Evolutionary conservation across 257 asterid genomes (phyloP), one percentile per base, ranked within the genome.

Genomic region (Gynochthodes officinalis): DNA sequence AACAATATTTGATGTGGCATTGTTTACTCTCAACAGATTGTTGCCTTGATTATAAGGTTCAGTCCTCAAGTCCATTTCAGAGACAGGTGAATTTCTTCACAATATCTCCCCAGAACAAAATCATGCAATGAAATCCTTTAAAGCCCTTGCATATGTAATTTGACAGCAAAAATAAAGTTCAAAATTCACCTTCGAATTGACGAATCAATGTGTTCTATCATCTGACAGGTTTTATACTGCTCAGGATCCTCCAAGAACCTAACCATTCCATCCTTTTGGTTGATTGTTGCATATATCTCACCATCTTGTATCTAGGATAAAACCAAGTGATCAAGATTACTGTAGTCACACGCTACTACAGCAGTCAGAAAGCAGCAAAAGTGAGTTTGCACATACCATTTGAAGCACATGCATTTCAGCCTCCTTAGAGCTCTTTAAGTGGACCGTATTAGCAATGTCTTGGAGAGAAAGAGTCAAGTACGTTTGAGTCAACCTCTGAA

Each of bases 201-300:
- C 55, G 88, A 87, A 85, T 95, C 98, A 0, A 95, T 80, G 73
- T 73, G 89, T 74, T 92, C 99, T 83, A 95, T 95, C 99, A 95
- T 92, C 79, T 81, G 94, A 75, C 94, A 95, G 69, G 92, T 78
- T 85, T 90, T 95, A 77, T 95, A 92, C 70, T 92, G 98, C 82
- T 95, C 99, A 2, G 98, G 98, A 72, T 95, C 99, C 86, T 95
- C 99, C 48, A 95, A 86, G 86, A 95, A 95, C 79, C 99, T 87
- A 80, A 95, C 99, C 99, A 95, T 95, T 70, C 99, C 99, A 75
- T 95, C 99, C 85, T 95, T 95, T 86, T 92, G 99, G 84, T 95
- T 95, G 77, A 95, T 95, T 33, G 90, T 85, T 39, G 99, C 99
- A 90, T 80, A 86, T 76, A 95, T 95, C 53, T 95, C 97, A 27